Base-by-base conservation (phyloP, 306 rosid species). In the Abrus pulchellus region DNA sequence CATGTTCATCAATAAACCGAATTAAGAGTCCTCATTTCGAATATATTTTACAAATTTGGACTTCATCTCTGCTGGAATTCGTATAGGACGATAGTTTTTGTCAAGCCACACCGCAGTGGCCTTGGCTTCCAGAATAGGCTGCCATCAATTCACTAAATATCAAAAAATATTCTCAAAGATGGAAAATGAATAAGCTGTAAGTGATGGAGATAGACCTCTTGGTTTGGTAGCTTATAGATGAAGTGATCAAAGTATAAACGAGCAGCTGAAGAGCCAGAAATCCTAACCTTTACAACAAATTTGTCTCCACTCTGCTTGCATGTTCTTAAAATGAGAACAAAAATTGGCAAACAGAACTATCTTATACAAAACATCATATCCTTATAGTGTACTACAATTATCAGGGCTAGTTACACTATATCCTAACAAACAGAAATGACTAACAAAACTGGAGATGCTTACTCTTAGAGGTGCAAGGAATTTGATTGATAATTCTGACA, bases 91-190 rank as follows among this genome's bases (percentile, higher is more conserved):
- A 64, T 93, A 93, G 77, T 69, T 90, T 80, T 85, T 88, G 86
- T 93, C 92, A 27, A 95, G 93, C 96, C 97, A 91, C 56, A 93
- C 98, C 3, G 87, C 96, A 1, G 94, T 87, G 80, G 88, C 94
- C 89, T 86, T 91, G 68, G 97, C 93, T 80, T 95, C 98, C 90
- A 93, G 81, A 45, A 90, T 82, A 73, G 94, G 98, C 96, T 95
- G 87, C 75, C 53, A 64, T 60, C 72, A 85, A 66, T 79, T 34
- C 52, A 80, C n/a, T 32, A 56, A 45, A 48, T 44, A 80, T 83
- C 77, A 70, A 64, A 48, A 80, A 28, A 75, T 57, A 44, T 33
- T 65, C 38, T 72, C 40, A 38, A 61, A 64, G 64, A 64, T 20
- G 34, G 50, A 41, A 6, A 48, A 68, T 53, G 36, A 40, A 11